Conservation (phyloP, 2,329 filamentous ascomycete genomes). For the Diaporthe eres region DNA sequence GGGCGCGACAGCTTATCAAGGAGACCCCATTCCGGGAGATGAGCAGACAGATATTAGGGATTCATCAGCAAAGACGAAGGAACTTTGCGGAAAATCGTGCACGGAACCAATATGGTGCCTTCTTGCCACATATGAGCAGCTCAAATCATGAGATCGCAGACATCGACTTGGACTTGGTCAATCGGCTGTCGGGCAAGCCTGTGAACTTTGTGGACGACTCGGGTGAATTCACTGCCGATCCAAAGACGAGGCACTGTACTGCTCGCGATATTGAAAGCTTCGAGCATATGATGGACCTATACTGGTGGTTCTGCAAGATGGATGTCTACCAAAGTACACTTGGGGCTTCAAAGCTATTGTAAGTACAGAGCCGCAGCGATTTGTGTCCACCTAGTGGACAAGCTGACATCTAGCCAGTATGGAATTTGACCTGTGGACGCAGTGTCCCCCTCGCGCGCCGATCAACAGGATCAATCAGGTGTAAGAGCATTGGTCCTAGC, state of each 20-base stretch:
- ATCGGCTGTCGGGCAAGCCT: constrained; percentile 56
- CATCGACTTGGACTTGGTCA: constrained; percentile 59
- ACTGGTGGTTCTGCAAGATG: constrained; percentile 97
- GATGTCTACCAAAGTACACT: constrained; percentile 92
- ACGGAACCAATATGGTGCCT: constrained; percentile 44
- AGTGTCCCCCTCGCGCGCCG: constrained; percentile 87
- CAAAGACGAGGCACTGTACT: constrained; percentile 49
- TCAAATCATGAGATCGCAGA: constrained; percentile 53
- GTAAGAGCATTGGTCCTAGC: constrained; percentile 57
- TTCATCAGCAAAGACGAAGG: constrained; percentile 62
- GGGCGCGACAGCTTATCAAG: constrained; percentile 83
- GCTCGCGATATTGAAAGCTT: constrained; percentile 82
- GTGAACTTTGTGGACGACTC: constrained; percentile 48
- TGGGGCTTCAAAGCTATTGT: constrained; percentile 89
- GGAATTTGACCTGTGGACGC: constrained; percentile 85
- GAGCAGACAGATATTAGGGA: constrained; percentile 77
- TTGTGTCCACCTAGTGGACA: constrained; percentile 3
- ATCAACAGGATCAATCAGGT: constrained; percentile 82
- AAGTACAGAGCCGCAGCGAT: constrained; percentile 57
- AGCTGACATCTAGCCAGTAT: constrained; percentile 67
- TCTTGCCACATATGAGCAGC: constrained; percentile 44
- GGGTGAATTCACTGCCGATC: constrained; percentile 32
- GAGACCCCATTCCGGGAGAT: constrained; percentile 85
- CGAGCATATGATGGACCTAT: constrained; percentile 86
- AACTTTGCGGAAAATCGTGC: constrained; percentile 38